Base-by-base conservation (phyloP, 148 eudicot genomes). In the Rhododendron griersonianum region DNA sequence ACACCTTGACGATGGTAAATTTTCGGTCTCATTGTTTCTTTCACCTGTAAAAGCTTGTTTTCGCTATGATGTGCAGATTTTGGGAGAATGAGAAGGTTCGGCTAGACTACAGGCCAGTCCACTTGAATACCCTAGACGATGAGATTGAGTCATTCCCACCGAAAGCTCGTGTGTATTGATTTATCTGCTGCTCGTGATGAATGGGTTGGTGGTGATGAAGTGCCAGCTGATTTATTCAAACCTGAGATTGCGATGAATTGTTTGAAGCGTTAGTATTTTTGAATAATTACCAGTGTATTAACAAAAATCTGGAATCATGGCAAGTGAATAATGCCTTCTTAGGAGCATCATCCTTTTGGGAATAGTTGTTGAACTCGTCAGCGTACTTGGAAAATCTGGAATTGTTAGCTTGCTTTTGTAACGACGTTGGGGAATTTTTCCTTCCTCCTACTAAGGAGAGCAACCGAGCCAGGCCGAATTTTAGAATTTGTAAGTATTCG, bases 71-170 rank as follows among this genome's bases (percentile, higher is more conserved):
- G 45, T 86, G 85, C 93, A 96, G 98, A 89, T 94, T 80, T 65
- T 96, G 98, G 98, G 96, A 94, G 86, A 91, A 93, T 35, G 98
- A 93, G 90, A 92, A 94, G 88, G 98, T 96, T 85, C 91, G 93
- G 71, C 91, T 96, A 47, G 98, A 92, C 71, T 96, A 96, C 90
- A 89, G 98, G 81, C 96, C 98, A 48, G 98, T 96, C 74, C 98
- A 96, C 91, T 84, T 94, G 98, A 90, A 96, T 90, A 96, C 98
- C 19, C 86, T 96, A 87, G 98, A 96, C 10, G 94, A 96, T 78
- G 98, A 96, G 84, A 55, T 96, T 11, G 98, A 94, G 88, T 25
- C 98, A 11, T 93, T 96, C 92, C 98, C 98, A 28, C 98, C 98
- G 35, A 93, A 93, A 87, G 98, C 98, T 65, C 94, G 98, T 87